Conservation (phyloP, 2,329 filamentous ascomycete species). For the Aspergillus sp. region DNA sequence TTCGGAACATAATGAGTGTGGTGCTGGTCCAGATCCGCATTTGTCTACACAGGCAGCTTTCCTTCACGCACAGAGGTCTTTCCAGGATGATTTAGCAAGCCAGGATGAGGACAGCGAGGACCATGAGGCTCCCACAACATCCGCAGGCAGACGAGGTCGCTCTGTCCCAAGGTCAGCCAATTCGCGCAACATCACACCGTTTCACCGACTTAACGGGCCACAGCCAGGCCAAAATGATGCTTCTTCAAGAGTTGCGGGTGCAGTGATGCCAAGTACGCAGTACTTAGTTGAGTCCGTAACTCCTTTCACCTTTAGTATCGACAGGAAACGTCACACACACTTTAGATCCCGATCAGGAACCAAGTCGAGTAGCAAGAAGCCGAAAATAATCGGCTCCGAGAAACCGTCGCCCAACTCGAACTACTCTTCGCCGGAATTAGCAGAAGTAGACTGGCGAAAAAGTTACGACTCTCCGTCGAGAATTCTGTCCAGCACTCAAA, state of each 20-base stretch:
- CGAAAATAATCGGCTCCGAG: constrained; percentile 15
- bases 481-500: too few species aligned
- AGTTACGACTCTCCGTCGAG: too few species aligned
- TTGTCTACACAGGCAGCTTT: constrained; percentile 36
- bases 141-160: constrained; percentile 7
- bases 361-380: constrained; percentile 8
- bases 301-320: constrained; percentile 32
- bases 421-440: constrained; percentile 2
- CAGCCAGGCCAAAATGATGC: constrained; percentile 2
- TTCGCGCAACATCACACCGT: constrained; percentile 22
- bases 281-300: constrained; percentile 34
- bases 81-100: constrained; percentile 31
- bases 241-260: constrained; percentile 5
- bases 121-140: constrained; percentile 4
- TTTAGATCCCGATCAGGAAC: constrained; percentile 3
- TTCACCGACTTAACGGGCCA: constrained; percentile 16
- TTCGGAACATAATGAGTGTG: constrained; percentile 9
- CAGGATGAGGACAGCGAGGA: constrained; percentile 10
- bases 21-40: constrained; percentile 22
- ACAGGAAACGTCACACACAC: constrained; percentile 16
- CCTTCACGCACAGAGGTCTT: constrained; percentile 30
- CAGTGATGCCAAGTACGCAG: constrained; percentile 32
- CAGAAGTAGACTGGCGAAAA: background rate
- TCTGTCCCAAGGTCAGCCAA: constrained; percentile 7
- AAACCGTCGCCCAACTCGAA: background rate